A percentile compares a stretch with the other conserved stretches of the same genome.
Evolutionary conservation across 208 protist genomes (phyloP).

Genomic region (Phytomonas sp.): DNA sequence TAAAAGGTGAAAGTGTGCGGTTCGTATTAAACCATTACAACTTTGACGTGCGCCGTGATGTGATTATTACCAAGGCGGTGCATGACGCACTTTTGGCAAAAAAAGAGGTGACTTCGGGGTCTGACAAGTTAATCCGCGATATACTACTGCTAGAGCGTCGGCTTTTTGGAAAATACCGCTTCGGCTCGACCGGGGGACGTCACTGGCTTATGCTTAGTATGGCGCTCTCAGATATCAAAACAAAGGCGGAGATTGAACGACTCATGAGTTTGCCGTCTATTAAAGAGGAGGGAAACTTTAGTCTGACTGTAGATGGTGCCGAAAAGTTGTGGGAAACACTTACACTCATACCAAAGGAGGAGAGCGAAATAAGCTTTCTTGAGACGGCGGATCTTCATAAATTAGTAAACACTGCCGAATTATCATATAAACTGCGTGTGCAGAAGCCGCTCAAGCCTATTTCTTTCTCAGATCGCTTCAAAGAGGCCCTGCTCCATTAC

Average conservation of each 20-base stretch:
- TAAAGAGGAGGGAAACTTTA: constrained; percentile 68
- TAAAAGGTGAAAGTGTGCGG: constrained; percentile 63
- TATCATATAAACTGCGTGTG: constrained; percentile 45
- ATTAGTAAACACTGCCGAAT: constrained; percentile 17
- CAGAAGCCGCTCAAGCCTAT: constrained; percentile 60
- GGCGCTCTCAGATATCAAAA: constrained; percentile 63
- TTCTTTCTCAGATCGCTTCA: constrained; percentile 70
- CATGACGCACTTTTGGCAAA: constrained; percentile 24
- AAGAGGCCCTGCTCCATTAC: constrained; percentile 73
- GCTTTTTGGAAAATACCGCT: constrained; percentile 66
- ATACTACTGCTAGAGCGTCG: constrained; percentile 77
- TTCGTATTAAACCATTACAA: constrained; percentile 88
- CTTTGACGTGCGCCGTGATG: constrained; percentile 85
- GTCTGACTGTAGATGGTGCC: constrained; percentile 9
- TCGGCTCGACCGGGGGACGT: constrained; percentile 53
- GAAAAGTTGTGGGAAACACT: constrained; percentile 79
- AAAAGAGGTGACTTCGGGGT: constrained; percentile 42
- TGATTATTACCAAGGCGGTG: constrained; percentile 53
- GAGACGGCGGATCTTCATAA: constrained; percentile 39
- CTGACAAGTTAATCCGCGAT: constrained; percentile 71
- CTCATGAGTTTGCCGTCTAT: constrained; percentile 63
- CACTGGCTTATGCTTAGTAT: constrained; percentile 77
- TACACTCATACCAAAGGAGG: constrained; percentile 38
- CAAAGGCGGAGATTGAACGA: constrained; percentile 61
- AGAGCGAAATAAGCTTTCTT: constrained; percentile 38